Base-by-base conservation (phyloP, 2,329 filamentous ascomycete species). In the Alternaria gansuensis region DNA sequence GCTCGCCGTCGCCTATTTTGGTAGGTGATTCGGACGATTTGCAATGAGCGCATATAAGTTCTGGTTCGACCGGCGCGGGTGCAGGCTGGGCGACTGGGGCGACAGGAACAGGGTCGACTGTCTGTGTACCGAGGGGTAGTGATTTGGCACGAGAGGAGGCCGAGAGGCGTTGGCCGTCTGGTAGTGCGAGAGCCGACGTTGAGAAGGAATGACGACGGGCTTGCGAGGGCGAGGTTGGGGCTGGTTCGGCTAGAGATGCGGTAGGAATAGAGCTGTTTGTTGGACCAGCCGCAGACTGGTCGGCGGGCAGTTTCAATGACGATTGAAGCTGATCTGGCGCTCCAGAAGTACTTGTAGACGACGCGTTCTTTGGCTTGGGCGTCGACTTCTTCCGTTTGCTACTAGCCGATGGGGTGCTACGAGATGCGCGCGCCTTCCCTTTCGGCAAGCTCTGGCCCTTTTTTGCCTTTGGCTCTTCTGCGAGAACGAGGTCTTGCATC, bases 31-130 rank as follows among this genome's bases (percentile, higher is more conserved):
- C 81, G 33, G 83, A 79, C 54, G 84, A 81, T 39, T 84, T 81
- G 70, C 87, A 89, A 26, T 82, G 81, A 33, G 84, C 84, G 69
- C 87, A 89, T 8, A 83, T 75, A 11, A 79, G 80, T 67, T 81
- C 70, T 14, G 68, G 78, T 74, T 72, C 69, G 29, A 61, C 45
- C 23, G 58, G 59, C 11, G 60, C 54, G 14, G 61, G 65, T 46
- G 57, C 28, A 24, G 59, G 57, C 36, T 51, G 57, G 17, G 31
- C 46, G 11, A 60, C 44, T 46, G 57, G 46, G 28, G 53, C 49
- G 26, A 49, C 49, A 5, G 66, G 62, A 44, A 64, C 55, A 40
- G 60, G 56, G 39, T 59, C 59, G 51, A 43, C 50, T 49, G 66
- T 58, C 37, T 49, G 58, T 26, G 60, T 59, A 40, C 67, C 68